Evolutionary conservation across 2,329 filamentous ascomycete genomes (phyloP).

Genomic region (Colletotrichum sp.): DNA sequence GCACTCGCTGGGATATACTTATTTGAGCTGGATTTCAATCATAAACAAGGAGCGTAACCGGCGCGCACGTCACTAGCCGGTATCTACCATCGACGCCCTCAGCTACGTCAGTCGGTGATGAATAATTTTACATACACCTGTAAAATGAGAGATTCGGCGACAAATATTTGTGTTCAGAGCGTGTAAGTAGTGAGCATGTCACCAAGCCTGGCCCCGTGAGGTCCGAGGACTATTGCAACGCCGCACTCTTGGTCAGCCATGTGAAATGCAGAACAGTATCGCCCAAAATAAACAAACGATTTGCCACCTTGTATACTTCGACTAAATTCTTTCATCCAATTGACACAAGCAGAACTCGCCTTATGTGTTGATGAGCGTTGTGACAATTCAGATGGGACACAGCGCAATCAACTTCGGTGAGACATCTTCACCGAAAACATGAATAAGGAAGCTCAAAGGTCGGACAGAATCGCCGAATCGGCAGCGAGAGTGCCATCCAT

Average conservation of each 20-base stretch:
- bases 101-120: too few species aligned
- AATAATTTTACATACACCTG: too few species aligned
- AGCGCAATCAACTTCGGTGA: background rate
- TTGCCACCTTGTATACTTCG: rapidly evolving
- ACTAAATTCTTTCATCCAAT: rapidly evolving
- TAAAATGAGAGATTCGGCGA: too few species aligned
- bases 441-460: background rate
- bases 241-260: background rate
- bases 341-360: background rate
- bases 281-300: background rate
- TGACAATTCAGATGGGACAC: background rate
- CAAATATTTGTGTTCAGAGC: too few species aligned
- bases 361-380: background rate
- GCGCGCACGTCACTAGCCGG: too few species aligned
- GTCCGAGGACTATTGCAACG: background rate
- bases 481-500: background rate
- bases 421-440: background rate
- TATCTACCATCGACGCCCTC: too few species aligned
- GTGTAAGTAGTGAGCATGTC: background rate
- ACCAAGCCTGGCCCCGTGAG: background rate
- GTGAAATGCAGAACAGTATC: background rate
- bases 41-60: too few species aligned
- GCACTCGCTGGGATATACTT: too few species aligned
- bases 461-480: background rate
- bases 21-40: rapidly evolving